A percentile compares a stretch with the other conserved stretches of the same genome.
Conservation (phyloP, 768 basidiomycete genomes). For the Amanita subjunquillea region DNA sequence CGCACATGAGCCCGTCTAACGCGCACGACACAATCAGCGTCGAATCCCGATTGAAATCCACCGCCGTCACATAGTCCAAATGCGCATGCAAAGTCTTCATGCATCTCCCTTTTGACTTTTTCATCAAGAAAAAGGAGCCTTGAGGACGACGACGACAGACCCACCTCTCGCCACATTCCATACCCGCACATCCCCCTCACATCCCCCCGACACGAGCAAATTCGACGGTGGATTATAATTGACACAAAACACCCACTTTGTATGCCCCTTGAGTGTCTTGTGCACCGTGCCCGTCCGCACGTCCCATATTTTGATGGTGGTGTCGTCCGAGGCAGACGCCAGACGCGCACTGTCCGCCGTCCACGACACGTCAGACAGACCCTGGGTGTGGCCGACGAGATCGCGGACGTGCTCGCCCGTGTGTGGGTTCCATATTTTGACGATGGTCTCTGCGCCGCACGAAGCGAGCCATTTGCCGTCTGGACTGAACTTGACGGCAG, state of each 20-base stretch:
- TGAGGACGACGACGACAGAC: neutral
- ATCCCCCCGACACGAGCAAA: constrained; percentile 84
- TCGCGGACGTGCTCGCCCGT: constrained; percentile 72
- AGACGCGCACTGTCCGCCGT: constrained; percentile 74
- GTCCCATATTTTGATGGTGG: constrained; percentile 82
- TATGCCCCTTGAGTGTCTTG: constrained; percentile 70
- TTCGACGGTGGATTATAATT: constrained; percentile 87
- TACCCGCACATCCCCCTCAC: constrained; percentile 86
- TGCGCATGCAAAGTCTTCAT: constrained; percentile 87
- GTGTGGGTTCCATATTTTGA: constrained; percentile 79
- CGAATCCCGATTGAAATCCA: constrained; percentile 89
- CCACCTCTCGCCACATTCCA: constrained; percentile 83
- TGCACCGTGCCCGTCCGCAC: constrained; percentile 71
- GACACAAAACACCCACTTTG: constrained; percentile 84
- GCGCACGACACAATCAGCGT: constrained; percentile 87
- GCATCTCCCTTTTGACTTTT: constrained; percentile 50
- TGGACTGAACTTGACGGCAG: constrained; percentile 86
- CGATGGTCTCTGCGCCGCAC: constrained; percentile 68
- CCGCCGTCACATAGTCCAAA: constrained; percentile 89
- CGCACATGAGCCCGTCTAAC: constrained; percentile 90
- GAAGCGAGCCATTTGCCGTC: constrained; percentile 81
- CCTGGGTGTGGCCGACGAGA: constrained; percentile 66
- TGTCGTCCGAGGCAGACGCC: constrained; percentile 90
- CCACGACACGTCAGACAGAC: constrained; percentile 86
- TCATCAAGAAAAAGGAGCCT: neutral